Conservation (phyloP, 176 grass and related monocot genomes). For the Rhynchospora pubera region DNA sequence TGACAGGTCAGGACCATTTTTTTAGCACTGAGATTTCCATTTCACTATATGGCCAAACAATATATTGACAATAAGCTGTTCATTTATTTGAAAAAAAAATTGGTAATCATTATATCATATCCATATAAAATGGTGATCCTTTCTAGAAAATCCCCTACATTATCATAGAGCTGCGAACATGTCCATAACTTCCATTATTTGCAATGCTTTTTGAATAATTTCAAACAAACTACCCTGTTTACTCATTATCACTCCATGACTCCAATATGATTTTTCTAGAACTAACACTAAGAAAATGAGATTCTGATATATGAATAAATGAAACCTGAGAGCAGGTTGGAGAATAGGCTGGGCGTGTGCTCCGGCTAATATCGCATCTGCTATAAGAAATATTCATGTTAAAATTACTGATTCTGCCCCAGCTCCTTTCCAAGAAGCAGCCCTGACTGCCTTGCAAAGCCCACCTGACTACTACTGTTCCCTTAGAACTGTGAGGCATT, state of each 20-base stretch:
- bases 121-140: too few relatives aligned
- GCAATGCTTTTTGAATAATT: background rate
- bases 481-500: constrained; percentile 52
- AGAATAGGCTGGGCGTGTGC: constrained; percentile 93
- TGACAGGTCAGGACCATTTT: constrained; percentile 51
- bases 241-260: too few relatives aligned
- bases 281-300: background rate
- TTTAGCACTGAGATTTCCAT: background rate
- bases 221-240: too few relatives aligned
- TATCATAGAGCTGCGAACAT: too few relatives aligned
- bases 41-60: background rate
- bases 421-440: constrained; percentile 96
- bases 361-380: constrained; percentile 47
- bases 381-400: constrained; percentile 81
- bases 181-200: background rate
- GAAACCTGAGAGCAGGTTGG: constrained; percentile 46
- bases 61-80: background rate
- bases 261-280: background rate
- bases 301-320: background rate
- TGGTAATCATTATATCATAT: too few relatives aligned
- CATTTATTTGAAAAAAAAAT: too few relatives aligned
- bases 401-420: constrained; percentile 91
- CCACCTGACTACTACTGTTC: constrained; percentile 44
- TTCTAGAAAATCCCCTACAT: too few relatives aligned
- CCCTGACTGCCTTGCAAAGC: constrained; percentile 52